These are phyloP conservation scores for Parastagonospora nodorum DNA, from an alignment of 2,329 filamentous ascomycete genomes.

Conservation along the genomic window DNA sequence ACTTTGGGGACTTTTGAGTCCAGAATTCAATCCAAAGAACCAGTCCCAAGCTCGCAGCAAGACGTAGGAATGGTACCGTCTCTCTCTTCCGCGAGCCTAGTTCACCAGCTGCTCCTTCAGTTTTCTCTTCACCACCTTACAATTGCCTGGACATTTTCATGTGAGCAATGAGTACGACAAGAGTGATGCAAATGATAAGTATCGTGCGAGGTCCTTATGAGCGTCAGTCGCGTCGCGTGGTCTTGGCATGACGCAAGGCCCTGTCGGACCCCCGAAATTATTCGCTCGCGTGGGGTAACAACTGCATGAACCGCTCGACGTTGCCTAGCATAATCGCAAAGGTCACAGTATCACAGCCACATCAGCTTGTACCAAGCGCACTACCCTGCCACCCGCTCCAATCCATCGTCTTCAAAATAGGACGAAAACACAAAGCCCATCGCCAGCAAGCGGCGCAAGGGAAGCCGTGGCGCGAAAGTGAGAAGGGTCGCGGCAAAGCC, in stretches of 20 bases:
- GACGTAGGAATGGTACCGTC: too few relatives aligned
- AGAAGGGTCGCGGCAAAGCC: slow-evolving; percentile 33
- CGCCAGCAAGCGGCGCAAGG: slow-evolving; percentile 43
- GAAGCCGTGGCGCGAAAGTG: slow-evolving; percentile 37
- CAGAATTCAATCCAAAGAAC: too few relatives aligned
- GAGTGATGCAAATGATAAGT: too few relatives aligned
- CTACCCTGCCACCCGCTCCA: not conserved
- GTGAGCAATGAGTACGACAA: too few relatives aligned
- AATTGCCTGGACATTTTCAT: too few relatives aligned
- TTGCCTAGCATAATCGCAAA: not conserved
- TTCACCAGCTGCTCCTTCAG: too few relatives aligned
- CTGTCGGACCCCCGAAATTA: not conserved
- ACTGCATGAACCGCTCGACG: not conserved
- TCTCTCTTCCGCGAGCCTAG: too few relatives aligned
- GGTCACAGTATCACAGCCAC: slow-evolving; percentile 2
- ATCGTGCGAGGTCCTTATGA: too few relatives aligned
- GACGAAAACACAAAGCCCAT: slow-evolving; percentile 55
- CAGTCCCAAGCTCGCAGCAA: too few relatives aligned
- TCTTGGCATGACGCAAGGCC: slow-evolving; percentile 1
- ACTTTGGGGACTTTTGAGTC: too few relatives aligned
- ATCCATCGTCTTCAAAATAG: slow-evolving; percentile 49
- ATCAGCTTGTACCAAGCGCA: not conserved
- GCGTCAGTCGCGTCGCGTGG: not conserved
- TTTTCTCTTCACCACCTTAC: too few relatives aligned
- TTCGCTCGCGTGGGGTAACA: not conserved